Conservation (phyloP, 2,329 filamentous ascomycete species). For the Eutypella sp. region DNA sequence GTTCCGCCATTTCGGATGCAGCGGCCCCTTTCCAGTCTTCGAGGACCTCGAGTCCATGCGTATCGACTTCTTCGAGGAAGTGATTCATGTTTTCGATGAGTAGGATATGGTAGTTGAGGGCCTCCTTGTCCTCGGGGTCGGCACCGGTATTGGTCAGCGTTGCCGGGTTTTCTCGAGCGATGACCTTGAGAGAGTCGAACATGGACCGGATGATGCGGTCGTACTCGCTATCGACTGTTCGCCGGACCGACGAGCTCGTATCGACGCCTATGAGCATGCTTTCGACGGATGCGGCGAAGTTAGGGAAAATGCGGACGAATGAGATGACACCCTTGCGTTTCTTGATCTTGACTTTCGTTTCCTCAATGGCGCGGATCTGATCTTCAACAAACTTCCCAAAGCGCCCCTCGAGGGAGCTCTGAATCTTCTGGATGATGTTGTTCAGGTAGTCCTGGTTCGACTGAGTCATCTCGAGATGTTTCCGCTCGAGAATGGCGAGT, state of each 20-base stretch:
- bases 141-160: slow-evolving; percentile 40
- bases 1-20: slow-evolving; percentile 72
- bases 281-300: slow-evolving; percentile 78
- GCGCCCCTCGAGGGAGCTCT: slow-evolving; percentile 65
- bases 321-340: slow-evolving; percentile 95
- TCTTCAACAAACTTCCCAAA: slow-evolving; percentile 91
- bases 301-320: slow-evolving; percentile 90
- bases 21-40: slow-evolving; percentile 80
- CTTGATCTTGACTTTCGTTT: slow-evolving; percentile 98
- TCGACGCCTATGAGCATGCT: slow-evolving; percentile 67
- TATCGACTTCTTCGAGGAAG: slow-evolving; percentile 86
- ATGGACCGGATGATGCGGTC: slow-evolving; percentile 85
- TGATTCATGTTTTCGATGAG: slow-evolving; percentile 99
- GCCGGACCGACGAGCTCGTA: slow-evolving; percentile 58
- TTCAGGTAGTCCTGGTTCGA: slow-evolving; percentile 91
- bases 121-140: slow-evolving; percentile 85
- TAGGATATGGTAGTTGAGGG: slow-evolving; percentile 93
- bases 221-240: slow-evolving; percentile 82
- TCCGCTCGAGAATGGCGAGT: slow-evolving; percentile 73
- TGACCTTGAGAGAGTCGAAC: slow-evolving; percentile 96
- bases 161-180: slow-evolving; percentile 66
- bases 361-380: slow-evolving; percentile 91
- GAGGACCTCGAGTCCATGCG: slow-evolving; percentile 67
- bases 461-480: slow-evolving; percentile 73
- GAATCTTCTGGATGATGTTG: slow-evolving; percentile 72